These are phyloP conservation scores for Claviceps sp. DNA, from an alignment of 2,329 filamentous ascomycete genomes.

Conservation along the genomic window DNA sequence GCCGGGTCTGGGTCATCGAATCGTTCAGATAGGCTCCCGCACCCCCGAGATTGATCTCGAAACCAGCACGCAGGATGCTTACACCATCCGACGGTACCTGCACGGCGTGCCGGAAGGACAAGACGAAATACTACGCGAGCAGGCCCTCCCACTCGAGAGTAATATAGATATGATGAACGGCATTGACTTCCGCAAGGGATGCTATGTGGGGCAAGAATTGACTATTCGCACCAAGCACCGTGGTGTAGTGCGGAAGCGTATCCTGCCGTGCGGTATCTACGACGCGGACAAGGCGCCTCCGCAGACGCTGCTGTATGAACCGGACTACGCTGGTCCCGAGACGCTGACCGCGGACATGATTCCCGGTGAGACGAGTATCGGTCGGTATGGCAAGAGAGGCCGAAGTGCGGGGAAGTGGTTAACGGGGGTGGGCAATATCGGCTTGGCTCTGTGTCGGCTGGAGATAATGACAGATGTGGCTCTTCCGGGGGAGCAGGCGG, in stretches of 20 bases:
- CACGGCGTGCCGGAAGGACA: slow-evolving; percentile 78
- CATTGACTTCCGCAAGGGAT: slow-evolving; percentile 90
- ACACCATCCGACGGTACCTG: slow-evolving; percentile 65
- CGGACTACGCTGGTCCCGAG: slow-evolving; percentile 15
- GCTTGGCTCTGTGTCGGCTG: slow-evolving; percentile 72
- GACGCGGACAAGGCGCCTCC: slow-evolving; percentile 25
- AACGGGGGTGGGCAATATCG: slow-evolving; percentile 67
- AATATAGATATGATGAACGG: slow-evolving; percentile 79
- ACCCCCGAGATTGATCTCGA: slow-evolving; percentile 28
- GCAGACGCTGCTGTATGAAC: slow-evolving; percentile 33
- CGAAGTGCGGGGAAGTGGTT: slow-evolving; percentile 74
- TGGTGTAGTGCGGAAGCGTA: slow-evolving; percentile 81
- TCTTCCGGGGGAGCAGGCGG: slow-evolving; percentile 54
- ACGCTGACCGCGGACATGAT: slow-evolving; percentile 22
- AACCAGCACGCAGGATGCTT: slow-evolving; percentile 41
- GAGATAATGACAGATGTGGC: slow-evolving; percentile 79
- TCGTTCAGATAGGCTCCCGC: slow-evolving; percentile 22
- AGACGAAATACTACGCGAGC: slow-evolving; percentile 56
- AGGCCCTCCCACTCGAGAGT: slow-evolving; percentile 70
- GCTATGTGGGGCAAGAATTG: slow-evolving; percentile 92
- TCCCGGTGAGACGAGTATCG: slow-evolving; percentile 35
- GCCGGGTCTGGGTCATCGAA: slow-evolving; percentile 40
- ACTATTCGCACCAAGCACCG: slow-evolving; percentile 92
- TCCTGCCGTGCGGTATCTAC: slow-evolving; percentile 71
- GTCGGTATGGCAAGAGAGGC: slow-evolving; percentile 39